Evolutionary conservation across 2,329 filamentous ascomycete species (phyloP).

Genomic region (Aspergillus udagawae): DNA sequence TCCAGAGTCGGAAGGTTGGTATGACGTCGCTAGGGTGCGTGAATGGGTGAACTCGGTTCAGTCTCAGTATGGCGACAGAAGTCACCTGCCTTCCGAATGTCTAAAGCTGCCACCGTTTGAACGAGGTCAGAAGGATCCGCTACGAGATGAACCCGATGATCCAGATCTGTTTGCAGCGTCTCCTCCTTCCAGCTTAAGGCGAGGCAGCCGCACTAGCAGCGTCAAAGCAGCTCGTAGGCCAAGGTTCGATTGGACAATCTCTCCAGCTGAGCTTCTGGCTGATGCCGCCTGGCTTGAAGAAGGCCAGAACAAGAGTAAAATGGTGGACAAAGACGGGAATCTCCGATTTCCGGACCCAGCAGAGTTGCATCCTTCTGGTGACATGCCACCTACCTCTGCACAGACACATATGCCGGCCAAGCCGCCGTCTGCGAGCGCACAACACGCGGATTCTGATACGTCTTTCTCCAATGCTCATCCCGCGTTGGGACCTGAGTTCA

Average conservation of each 20-base stretch:
- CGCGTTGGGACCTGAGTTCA: slow-evolving; percentile 36
- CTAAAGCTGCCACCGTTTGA: slow-evolving; percentile 43
- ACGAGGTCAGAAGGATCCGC: slow-evolving; percentile 12
- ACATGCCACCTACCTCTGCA: slow-evolving; percentile 5
- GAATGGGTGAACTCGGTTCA: slow-evolving; percentile 72
- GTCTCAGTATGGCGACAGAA: slow-evolving; percentile 42
- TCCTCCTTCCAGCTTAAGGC: slow-evolving; percentile 40
- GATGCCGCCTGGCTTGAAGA: slow-evolving; percentile 90
- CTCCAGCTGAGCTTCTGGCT: slow-evolving; percentile 80
- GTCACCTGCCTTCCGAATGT: slow-evolving; percentile 44
- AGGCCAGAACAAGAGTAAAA: slow-evolving; percentile 70
- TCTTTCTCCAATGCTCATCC: slow-evolving; percentile 41
- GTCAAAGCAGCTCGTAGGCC: slow-evolving; percentile 65
- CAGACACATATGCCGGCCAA: slow-evolving; percentile 15
- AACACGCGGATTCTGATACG: slow-evolving; percentile 22
- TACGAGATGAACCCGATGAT: slow-evolving; percentile 19
- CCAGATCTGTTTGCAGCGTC: slow-evolving; percentile 23
- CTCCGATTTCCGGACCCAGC: slow-evolving; percentile 54
- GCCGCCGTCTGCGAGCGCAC: slow-evolving; percentile 19
- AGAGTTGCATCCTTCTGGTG: slow-evolving; percentile 19
- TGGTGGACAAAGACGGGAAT: slow-evolving; percentile 74
- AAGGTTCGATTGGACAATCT: slow-evolving; percentile 78
- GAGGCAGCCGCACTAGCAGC: slow-evolving; percentile 39
- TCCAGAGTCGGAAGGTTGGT: slow-evolving; percentile 71
- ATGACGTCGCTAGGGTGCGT: slow-evolving; percentile 66